Evolutionary conservation across 805 yeast species (phyloP).

Genomic region (Yarrowia sp.): DNA sequence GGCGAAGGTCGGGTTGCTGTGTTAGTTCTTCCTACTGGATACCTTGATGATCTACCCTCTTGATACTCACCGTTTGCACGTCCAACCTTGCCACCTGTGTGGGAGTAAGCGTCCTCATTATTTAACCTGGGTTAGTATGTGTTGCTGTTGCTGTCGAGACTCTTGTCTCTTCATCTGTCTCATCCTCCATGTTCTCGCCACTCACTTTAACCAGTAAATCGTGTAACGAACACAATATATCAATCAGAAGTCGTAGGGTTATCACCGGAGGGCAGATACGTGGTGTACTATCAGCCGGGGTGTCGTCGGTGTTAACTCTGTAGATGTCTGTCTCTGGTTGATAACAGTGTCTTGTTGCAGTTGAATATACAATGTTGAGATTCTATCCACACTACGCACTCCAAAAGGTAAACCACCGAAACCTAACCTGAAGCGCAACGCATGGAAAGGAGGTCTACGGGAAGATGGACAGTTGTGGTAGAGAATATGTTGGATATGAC

Average conservation of each 20-base stretch:
- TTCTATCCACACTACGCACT: background rate
- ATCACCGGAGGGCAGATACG: background rate
- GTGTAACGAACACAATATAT: background rate
- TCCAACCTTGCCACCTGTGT: slow-evolving; percentile 21
- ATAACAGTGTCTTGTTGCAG: background rate
- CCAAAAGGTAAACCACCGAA: slow-evolving; percentile 12
- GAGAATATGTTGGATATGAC: background rate
- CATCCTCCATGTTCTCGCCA: background rate
- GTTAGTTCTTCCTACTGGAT: background rate
- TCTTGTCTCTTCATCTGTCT: background rate
- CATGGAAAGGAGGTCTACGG: background rate
- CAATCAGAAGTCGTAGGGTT: slow-evolving; percentile 5
- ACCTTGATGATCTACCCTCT: background rate
- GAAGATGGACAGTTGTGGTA: too few species aligned
- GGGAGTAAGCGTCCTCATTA: slow-evolving; percentile 19
- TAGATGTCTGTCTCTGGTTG: background rate
- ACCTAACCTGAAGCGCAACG: slow-evolving; percentile 5
- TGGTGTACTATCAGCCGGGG: background rate
- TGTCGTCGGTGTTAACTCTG: slow-evolving; percentile 9
- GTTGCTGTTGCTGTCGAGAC: background rate
- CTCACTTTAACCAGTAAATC: slow-evolving; percentile 8
- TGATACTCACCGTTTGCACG: slow-evolving; percentile 9
- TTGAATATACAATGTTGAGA: background rate
- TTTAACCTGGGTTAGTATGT: slow-evolving; percentile 2
- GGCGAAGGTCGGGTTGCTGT: slow-evolving; percentile 30